These are phyloP conservation scores for Hibiscus trionum DNA, from an alignment of 345 rosid genomes.

Conservation along the genomic window DNA sequence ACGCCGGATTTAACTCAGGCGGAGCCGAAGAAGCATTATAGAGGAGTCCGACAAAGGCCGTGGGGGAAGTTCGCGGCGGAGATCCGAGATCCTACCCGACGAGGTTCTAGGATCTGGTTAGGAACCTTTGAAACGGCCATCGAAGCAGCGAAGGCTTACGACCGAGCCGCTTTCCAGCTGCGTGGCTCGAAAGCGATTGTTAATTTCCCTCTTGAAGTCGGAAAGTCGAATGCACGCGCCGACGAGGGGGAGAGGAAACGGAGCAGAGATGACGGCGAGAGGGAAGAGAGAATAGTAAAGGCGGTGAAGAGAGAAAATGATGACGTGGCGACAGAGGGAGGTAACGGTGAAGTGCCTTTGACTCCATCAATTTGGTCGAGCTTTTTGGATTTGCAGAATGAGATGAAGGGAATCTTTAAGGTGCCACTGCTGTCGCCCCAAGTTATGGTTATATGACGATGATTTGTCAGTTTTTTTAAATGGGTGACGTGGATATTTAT, in stretches of 20 bases:
- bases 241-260: conserved; percentile 33
- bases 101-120: conserved; percentile 72
- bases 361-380: conserved; percentile 41
- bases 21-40: conserved; percentile 39
- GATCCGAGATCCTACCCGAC: conserved; percentile 77
- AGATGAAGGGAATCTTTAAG: conserved; percentile 34
- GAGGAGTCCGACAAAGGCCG: conserved; percentile 84
- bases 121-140: conserved; percentile 76
- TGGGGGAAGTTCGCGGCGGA: conserved; percentile 98
- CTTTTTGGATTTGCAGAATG: conserved; percentile 27
- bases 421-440: conserved; percentile 42
- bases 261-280: conserved; percentile 24
- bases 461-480: background rate
- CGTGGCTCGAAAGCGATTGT: conserved; percentile 79
- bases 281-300: conserved; percentile 12
- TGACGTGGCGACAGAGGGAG: conserved; percentile 4
- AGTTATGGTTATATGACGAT: conserved; percentile 22
- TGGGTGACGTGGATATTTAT: background rate
- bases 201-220: conserved; percentile 83
- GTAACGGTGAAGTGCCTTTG: conserved; percentile 18
- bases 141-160: conserved; percentile 85
- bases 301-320: conserved; percentile 26
- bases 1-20: conserved; percentile 16
- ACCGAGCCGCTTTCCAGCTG: conserved; percentile 65
- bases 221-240: conserved; percentile 19